Percentiles rank a stretch among this genome's conserved stretches.
Conservation (phyloP, 805 yeast species). For the Barnettozyma botsteinii region DNA sequence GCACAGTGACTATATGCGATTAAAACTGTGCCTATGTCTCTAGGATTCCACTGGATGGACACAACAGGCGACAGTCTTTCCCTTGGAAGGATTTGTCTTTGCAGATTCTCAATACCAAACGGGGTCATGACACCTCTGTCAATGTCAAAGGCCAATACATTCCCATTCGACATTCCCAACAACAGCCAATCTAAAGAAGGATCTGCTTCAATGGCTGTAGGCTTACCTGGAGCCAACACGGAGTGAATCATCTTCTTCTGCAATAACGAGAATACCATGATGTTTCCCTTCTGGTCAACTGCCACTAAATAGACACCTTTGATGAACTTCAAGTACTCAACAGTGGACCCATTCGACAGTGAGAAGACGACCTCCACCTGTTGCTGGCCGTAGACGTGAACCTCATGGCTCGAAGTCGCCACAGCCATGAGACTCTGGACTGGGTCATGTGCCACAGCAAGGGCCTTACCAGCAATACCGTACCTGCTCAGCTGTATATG, state of each 20-base stretch:
- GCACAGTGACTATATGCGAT: slow-evolving; percentile 69
- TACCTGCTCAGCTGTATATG: slow-evolving; percentile 29
- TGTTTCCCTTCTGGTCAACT: slow-evolving; percentile 51
- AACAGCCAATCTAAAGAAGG: slow-evolving; percentile 86
- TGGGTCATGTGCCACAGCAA: slow-evolving; percentile 76
- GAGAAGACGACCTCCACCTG: slow-evolving; percentile 67
- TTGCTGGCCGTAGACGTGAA: slow-evolving; percentile 80
- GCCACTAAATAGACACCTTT: slow-evolving; percentile 80
- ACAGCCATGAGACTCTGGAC: slow-evolving; percentile 82
- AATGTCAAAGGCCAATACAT: slow-evolving; percentile 66
- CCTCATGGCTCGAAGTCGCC: slow-evolving; percentile 62
- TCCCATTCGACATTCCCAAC: slow-evolving; percentile 75
- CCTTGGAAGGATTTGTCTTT: slow-evolving; percentile 50
- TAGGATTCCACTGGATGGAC: slow-evolving; percentile 74
- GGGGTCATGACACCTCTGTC: slow-evolving; percentile 70
- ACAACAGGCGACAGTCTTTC: slow-evolving; percentile 59
- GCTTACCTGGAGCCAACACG: slow-evolving; percentile 55
- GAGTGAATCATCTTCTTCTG: slow-evolving; percentile 55
- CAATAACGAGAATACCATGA: slow-evolving; percentile 66
- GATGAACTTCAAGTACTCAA: slow-evolving; percentile 57
- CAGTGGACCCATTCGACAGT: slow-evolving; percentile 42
- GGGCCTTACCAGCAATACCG: slow-evolving; percentile 61
- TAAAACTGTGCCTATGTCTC: slow-evolving; percentile 76
- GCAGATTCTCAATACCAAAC: slow-evolving; percentile 64
- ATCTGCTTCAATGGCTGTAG: slow-evolving; percentile 70